A percentile compares a stretch with the other conserved stretches of the same genome.
Evolutionary conservation across 805 yeast species (phyloP).

Genomic region (Lachancea mirantina): DNA sequence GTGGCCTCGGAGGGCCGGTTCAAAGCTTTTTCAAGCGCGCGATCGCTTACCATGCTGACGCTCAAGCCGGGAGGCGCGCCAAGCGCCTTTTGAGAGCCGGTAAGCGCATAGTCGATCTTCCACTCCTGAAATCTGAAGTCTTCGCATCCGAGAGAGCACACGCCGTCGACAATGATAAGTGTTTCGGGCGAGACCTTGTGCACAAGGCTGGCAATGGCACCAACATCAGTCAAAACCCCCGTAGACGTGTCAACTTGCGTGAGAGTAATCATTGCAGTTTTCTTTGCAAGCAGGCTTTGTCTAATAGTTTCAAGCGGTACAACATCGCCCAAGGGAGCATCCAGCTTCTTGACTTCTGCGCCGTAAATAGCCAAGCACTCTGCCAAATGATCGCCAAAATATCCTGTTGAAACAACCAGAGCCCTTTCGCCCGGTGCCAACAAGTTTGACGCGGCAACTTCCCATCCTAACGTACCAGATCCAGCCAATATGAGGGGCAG

Average conservation of each 20-base stretch:
- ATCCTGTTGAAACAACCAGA: constrained; percentile 84
- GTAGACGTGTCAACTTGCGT: constrained; percentile 97
- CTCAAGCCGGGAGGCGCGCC: constrained; percentile 93
- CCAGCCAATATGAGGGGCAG: constrained; percentile 83
- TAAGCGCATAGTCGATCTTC: constrained; percentile 81
- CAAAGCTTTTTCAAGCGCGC: constrained; percentile 62
- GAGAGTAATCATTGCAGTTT: constrained; percentile 66
- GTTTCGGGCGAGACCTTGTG: constrained; percentile 68
- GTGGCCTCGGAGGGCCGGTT: constrained; percentile 38
- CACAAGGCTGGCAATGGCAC: constrained; percentile 53
- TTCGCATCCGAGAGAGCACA: constrained; percentile 90
- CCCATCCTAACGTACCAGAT: constrained; percentile 96
- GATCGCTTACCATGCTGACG: constrained; percentile 62
- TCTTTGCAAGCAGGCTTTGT: constrained; percentile 41
- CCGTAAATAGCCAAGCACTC: constrained; percentile 68
- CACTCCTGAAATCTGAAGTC: constrained; percentile 76
- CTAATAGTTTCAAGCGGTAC: constrained; percentile 54
- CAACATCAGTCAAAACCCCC: constrained; percentile 76
- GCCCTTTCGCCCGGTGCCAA: constrained; percentile 59
- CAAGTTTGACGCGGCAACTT: constrained; percentile 73
- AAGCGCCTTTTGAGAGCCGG: constrained; percentile 93
- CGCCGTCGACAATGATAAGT: constrained; percentile 84
- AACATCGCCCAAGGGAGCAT: constrained; percentile 67
- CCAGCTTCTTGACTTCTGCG: constrained; percentile 63
- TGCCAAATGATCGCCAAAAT: constrained; percentile 76